Evolutionary conservation across 2,329 filamentous ascomycete species (phyloP).

Genomic region (Stagonosporopsis vannaccii): DNA sequence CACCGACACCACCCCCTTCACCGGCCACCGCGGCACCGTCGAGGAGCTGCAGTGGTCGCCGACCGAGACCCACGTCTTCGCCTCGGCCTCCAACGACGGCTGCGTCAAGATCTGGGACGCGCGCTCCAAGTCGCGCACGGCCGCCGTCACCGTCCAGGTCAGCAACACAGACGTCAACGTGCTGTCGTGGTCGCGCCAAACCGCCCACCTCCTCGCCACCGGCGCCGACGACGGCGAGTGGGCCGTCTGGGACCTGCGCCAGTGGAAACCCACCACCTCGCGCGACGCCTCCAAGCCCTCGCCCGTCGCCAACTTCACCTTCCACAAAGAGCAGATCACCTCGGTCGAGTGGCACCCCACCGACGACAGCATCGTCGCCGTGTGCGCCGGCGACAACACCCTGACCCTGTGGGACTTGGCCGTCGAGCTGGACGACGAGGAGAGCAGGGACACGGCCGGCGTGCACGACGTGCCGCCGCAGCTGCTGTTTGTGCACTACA

Average conservation of each 20-base stretch:
- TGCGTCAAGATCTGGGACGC: conserved; percentile 97
- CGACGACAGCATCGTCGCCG: conserved; percentile 93
- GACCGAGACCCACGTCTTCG: conserved; percentile 89
- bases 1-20: conserved; percentile 83
- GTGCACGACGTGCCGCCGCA: conserved; percentile 92
- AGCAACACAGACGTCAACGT: conserved; percentile 92
- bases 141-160: conserved; percentile 86
- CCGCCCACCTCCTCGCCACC: conserved; percentile 86
- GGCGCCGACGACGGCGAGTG: conserved; percentile 93
- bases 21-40: conserved; percentile 82
- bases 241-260: conserved; percentile 94
- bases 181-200: conserved; percentile 91
- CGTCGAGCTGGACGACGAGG: conserved; percentile 95
- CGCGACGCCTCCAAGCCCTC: conserved; percentile 65
- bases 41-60: conserved; percentile 98
- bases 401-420: conserved; percentile 96
- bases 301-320: conserved; percentile 91
- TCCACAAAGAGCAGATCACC: conserved; percentile 96
- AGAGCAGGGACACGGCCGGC: conserved; percentile 87
- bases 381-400: conserved; percentile 91
- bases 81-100: conserved; percentile 91
- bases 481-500: conserved; percentile 94
- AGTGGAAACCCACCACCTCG: conserved; percentile 78
- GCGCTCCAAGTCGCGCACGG: conserved; percentile 84
- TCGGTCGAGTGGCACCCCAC: conserved; percentile 97